Evolutionary conservation across 2,329 filamentous ascomycete species (phyloP), one percentile per base, ranked within the genome.

Genomic region (Beauveria brongniartii): DNA sequence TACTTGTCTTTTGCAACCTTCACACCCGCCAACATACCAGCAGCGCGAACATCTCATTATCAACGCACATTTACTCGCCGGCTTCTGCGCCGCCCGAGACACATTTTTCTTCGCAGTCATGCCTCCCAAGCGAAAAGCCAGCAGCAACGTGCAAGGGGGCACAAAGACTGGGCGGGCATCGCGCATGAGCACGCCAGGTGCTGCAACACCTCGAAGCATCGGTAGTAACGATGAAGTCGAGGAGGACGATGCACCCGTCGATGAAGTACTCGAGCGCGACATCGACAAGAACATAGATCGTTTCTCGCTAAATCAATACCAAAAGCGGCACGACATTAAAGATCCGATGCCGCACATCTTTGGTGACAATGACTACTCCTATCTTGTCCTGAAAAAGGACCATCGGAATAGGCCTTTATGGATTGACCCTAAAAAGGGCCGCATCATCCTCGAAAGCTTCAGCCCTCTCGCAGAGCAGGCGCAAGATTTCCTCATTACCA

Each of bases 381-480:
- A 86, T 63, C 80, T 95, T 20, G 77, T 82, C n/a, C 78, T 96
- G 65, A 96, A 96, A 73, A 82, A 86, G 0, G 91, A 96, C 72
- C 90, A 93, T 76, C 82, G 85, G 61, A 89, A 90, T 69, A 86
- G 92, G 8, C 92, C 92, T 5, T 79, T 96, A 63, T 96, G 90
- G 89, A 91, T 96, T 65, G 90, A 96, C 70, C 88, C 91, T 1
- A 77, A 85, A 44, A 88, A 86, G 69, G 90, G 89, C 30, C 85
- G 87, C 65, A 92, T 96, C 68, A 91, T 92, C n/a, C 80, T 96
- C 47, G 92, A 96, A 77, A 93, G 89, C 66, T 96, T 95, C 76
- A 91, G 87, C 50, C 88, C 91, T 1, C 78, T 92, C 59, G 90
- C 91, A 61, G 81, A 86, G 52, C 86, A 91, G 68, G 91, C 90